Evolutionary conservation across 2,329 filamentous ascomycete genomes (phyloP).

Genomic region (Sordariomycetes sp.): DNA sequence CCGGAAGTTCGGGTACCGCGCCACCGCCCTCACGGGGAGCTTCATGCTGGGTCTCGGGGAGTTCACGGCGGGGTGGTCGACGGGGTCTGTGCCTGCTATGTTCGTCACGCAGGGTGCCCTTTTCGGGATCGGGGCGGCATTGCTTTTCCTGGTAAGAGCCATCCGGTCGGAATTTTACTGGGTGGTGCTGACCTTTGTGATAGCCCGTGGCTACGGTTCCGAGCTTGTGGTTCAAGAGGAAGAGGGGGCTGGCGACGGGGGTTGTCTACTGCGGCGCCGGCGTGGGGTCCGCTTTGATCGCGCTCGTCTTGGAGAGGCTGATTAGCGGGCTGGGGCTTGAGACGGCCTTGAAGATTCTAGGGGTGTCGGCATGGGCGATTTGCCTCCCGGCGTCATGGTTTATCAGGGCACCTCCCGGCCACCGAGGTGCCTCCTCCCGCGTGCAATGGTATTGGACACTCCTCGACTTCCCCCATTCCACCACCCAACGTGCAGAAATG

Average conservation of each 20-base stretch:
- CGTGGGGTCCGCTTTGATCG: conserved; percentile 16
- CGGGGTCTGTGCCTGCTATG: conserved; percentile 12
- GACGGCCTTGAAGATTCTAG: conserved; percentile 16
- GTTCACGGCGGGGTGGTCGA: conserved; percentile 16
- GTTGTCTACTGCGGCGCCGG: conserved; percentile 18
- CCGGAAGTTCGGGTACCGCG: conserved; percentile 12
- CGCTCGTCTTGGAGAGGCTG: conserved; percentile 14
- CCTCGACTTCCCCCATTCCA: neutral
- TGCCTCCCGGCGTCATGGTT: conserved; percentile 18
- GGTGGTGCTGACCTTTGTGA: neutral
- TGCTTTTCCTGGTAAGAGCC: conserved; percentile 12
- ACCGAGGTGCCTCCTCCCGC: conserved; percentile 6
- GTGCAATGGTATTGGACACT: conserved; percentile 14
- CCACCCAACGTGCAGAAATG: too few species aligned
- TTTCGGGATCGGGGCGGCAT: conserved; percentile 14
- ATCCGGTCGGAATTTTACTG: neutral
- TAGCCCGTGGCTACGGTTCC: conserved; percentile 14
- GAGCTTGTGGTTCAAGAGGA: conserved; percentile 14
- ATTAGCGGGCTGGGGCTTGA: conserved; percentile 12
- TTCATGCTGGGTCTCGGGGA: conserved; percentile 18
- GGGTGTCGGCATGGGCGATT: conserved; percentile 16
- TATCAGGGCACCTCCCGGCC: conserved; percentile 10
- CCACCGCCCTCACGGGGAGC: conserved; percentile 12
- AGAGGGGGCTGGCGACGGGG: conserved; percentile 16
- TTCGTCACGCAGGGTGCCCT: conserved; percentile 15